Base-by-base conservation (phyloP, 495 filamentous ascomycete genomes). In the Aspergillus mulundensis region DNA sequence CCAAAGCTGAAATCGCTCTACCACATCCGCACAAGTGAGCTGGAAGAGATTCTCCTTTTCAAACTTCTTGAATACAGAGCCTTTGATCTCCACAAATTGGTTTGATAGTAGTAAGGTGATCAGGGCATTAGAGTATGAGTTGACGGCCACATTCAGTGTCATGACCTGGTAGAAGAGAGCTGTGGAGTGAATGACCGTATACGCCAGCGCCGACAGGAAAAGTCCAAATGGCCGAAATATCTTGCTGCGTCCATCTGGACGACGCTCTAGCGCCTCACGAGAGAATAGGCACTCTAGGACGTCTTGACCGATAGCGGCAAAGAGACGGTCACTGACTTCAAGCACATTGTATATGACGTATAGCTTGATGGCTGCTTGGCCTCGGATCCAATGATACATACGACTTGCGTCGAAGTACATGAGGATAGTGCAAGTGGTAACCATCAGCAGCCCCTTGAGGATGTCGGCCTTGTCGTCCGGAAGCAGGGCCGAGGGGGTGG, bases 271-370 rank as follows among this genome's bases (percentile, higher is more conserved):
- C 0, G 91, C 92, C 73, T 97, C 92, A 18, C 86, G 80, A 21
- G 90, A 96, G 71, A 96, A 95, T 5, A 99, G 81, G 65, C 93
- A 96, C 67, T 99, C 95, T 5, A 97, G 82, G 23, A 99, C 86
- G 70, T 99, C 94, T 69, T 97, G 95, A 24, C 94, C 94, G 20
- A 97, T 78, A 0, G 94, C 93, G 5, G 89, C 88, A 50, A 97
- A 82, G 0, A 99, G 78, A 23, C 90, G 84, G 67, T 99, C 94
- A 48, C 84, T 85, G 53, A 86, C 87, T 71, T 99, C 94, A 4
- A 99, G 79, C 28, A 95, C 89, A 63, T 97, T 97, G 75, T 95
- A 97, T 46, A 99, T 97, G 42, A 97, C 92, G 70, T 97, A 99
- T 3, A 99, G 78, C 68, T 99, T 99, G 72, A 99, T 95, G 7